Evolutionary conservation across 2,329 filamentous ascomycete species (phyloP).

Genomic region (Truncatella angustata): DNA sequence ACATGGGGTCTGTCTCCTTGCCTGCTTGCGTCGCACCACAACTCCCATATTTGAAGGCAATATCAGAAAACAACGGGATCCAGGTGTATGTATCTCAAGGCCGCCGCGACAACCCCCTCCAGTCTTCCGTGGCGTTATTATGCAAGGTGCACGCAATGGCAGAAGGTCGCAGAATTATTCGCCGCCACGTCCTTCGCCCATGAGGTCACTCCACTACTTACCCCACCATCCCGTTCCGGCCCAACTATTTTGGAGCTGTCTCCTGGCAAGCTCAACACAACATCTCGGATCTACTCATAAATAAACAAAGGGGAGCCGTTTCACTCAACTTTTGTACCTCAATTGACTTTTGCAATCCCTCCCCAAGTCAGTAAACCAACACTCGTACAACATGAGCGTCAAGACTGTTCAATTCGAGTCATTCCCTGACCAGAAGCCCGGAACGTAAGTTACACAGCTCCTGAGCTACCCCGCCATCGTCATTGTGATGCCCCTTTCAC

Average conservation of each 20-base stretch:
- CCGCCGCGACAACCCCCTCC: no score
- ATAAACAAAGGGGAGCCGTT: background rate
- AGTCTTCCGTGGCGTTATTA: no score
- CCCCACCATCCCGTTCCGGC: background rate
- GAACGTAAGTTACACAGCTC: conserved; percentile 73
- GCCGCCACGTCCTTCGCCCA: conserved; percentile 5
- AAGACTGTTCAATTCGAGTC: conserved; percentile 80
- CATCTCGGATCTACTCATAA: no score
- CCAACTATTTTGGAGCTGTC: conserved; percentile 2
- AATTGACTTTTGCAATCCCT: conserved; percentile 8
- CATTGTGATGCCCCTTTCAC: background rate
- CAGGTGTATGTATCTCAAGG: no score
- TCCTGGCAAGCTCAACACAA: background rate
- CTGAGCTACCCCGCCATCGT: conserved; percentile 31
- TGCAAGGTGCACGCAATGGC: conserved; percentile 1
- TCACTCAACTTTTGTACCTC: background rate
- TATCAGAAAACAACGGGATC: no score
- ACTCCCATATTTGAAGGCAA: no score
- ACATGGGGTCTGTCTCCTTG: no score
- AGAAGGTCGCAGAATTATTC: conserved; percentile 8
- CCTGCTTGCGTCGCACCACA: no score
- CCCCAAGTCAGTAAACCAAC: background rate
- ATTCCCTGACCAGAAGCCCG: conserved; percentile 96
- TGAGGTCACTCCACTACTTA: background rate
- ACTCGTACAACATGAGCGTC: conserved; percentile 57